A percentile compares a stretch with the other conserved stretches of the same genome.
phyloP scores from a whole-genome alignment of 2,329 filamentous ascomycete genomes.

The Sclerotiophoma versabilis region DNA sequence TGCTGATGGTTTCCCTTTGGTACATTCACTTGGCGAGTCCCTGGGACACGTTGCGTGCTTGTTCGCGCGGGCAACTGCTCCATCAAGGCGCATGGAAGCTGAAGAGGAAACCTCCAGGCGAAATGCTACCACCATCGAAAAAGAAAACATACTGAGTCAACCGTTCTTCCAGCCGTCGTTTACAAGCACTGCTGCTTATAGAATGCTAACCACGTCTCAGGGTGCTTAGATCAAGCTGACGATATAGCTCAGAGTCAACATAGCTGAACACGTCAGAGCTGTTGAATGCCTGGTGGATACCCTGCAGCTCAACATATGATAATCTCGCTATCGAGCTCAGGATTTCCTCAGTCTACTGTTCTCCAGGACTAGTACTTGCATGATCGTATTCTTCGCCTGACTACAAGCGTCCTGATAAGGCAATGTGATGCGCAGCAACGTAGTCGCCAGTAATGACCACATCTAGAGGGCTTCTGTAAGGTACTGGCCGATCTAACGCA shows the following conservation, averaged over 20 bases:
- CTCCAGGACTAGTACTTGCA: no score
- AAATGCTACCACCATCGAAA: conserved; percentile 36
- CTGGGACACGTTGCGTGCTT: neutral
- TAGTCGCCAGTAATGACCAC: no score
- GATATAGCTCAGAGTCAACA: neutral
- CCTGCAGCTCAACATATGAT: neutral
- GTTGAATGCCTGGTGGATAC: neutral
- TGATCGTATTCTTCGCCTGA: no score
- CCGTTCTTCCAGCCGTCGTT: neutral
- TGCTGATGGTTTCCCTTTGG: conserved; percentile 33
- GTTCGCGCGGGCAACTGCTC: conserved; percentile 10
- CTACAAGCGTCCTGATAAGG: no score
- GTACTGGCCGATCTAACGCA: no score
- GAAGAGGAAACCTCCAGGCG: conserved; percentile 36
- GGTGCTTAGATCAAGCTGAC: neutral
- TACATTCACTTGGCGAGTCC: neutral
- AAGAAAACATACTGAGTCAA: conserved; percentile 28
- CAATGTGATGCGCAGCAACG: no score
- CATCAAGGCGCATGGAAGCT: conserved; percentile 2
- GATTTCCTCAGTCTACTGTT: no score
- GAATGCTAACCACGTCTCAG: neutral
- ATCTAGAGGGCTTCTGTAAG: no score
- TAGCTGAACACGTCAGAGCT: neutral
- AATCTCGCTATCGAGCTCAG: neutral
- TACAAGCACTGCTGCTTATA: neutral